A percentile compares a stretch with the other conserved stretches of the same genome.
Evolutionary conservation across 257 asterid genomes (phyloP).

Genomic region (Ehretia macrophylla): DNA sequence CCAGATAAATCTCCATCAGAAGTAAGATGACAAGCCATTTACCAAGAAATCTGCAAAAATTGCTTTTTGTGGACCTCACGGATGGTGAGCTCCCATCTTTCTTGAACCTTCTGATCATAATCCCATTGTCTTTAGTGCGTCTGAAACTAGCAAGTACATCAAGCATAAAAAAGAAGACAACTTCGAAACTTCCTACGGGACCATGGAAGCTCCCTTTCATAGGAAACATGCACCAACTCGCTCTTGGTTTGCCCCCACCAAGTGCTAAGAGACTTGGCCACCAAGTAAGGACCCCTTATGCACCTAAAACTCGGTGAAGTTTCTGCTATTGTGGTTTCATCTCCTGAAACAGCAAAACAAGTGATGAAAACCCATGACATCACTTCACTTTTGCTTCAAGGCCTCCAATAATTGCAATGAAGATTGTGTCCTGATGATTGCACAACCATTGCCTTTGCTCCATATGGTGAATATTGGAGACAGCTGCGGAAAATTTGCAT

Average conservation of each 20-base stretch:
- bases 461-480: constrained; percentile 38
- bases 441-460: constrained; percentile 19
- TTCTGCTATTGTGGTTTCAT: constrained; percentile 22
- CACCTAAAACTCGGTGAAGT: constrained; percentile 32
- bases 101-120: neutral
- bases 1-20: too few relatives aligned
- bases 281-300: constrained; percentile 35
- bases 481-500: constrained; percentile 36
- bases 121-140: neutral
- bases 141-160: neutral
- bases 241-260: constrained; percentile 21
- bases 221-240: constrained; percentile 34
- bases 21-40: too few relatives aligned
- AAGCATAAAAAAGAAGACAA: neutral
- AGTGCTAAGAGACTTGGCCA: constrained; percentile 20
- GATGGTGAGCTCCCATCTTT: neutral
- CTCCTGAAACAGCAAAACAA: constrained; percentile 26
- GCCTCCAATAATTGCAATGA: constrained; percentile 18
- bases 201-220: constrained; percentile 28
- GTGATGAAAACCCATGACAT: constrained; percentile 33
- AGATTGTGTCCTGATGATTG: constrained; percentile 18
- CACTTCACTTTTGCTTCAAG: constrained; percentile 27
- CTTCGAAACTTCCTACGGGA: constrained; percentile 26
- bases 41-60: too few relatives aligned
- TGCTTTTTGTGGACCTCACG: neutral